These are phyloP conservation scores for Cryptococcus sp. DNA, from an alignment of 1,284 basidiomycete species.

Conservation along the genomic window DNA sequence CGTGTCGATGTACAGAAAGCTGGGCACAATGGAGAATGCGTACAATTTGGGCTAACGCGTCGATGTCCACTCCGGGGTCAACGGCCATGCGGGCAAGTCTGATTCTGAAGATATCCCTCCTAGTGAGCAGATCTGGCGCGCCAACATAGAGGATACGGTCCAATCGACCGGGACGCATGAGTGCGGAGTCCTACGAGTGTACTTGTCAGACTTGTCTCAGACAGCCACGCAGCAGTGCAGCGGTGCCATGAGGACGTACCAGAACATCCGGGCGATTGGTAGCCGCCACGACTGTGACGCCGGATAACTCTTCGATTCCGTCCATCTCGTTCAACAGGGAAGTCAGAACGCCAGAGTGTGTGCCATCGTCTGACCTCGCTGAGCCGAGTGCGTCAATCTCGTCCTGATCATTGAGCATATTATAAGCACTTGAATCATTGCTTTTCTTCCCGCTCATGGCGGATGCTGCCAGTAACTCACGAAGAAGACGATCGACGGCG, in stretches of 20 bases:
- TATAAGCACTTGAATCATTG: not conserved
- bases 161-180: constrained; percentile 93
- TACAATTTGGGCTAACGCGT: constrained; percentile 72
- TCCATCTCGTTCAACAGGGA: constrained; percentile 98
- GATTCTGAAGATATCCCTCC: constrained; percentile 83
- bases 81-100: constrained; percentile 78
- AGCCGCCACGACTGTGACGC: constrained; percentile 92
- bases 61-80: constrained; percentile 67
- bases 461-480: constrained; percentile 58
- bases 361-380: constrained; percentile 65
- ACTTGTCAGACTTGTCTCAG: constrained; percentile 54
- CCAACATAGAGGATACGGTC: constrained; percentile 95
- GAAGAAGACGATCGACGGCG: constrained; percentile 95
- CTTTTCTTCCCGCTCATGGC: no score
- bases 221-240: no score
- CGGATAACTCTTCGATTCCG: constrained; percentile 88
- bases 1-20: not conserved
- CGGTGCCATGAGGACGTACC: constrained; percentile 57
- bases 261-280: constrained; percentile 94
- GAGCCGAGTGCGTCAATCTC: constrained; percentile 94
- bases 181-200: constrained; percentile 74
- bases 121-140: constrained; percentile 75
- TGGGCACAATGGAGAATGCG: constrained; percentile 34
- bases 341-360: constrained; percentile 83
- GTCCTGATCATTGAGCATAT: constrained; percentile 62